phyloP scores from a whole-genome alignment of 2,329 filamentous ascomycete genomes.

The Akanthomyces dipterigenus region DNA sequence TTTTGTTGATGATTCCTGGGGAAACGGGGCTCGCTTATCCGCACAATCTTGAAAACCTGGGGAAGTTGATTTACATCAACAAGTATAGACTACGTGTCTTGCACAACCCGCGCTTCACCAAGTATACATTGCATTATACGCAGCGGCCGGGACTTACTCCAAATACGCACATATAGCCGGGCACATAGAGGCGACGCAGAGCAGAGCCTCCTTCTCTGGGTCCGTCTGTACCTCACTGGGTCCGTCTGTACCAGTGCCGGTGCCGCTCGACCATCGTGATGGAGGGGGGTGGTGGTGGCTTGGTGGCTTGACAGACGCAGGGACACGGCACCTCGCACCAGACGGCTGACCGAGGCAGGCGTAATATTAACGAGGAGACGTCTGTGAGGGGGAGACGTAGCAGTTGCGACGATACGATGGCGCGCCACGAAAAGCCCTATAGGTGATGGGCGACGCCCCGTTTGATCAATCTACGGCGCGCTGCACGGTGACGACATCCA shows the following conservation, averaged over 20 bases:
- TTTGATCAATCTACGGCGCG: neutral
- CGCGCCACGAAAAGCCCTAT: neutral
- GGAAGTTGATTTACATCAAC: neutral
- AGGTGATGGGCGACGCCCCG: neutral
- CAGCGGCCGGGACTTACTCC: neutral
- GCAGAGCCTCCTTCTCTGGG: neutral
- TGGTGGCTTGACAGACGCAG: neutral
- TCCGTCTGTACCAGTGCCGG: too few relatives aligned
- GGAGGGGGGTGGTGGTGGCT: neutral
- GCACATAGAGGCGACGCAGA: neutral
- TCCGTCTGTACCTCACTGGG: neutral
- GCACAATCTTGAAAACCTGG: neutral
- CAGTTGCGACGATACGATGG: constrained; percentile 7
- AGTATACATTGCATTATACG: neutral
- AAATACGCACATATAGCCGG: neutral
- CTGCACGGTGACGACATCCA: neutral
- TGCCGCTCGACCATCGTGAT: neutral
- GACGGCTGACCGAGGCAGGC: constrained; percentile 1
- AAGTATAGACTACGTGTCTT: too few relatives aligned
- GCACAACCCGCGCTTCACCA: too few relatives aligned
- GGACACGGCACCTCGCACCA: neutral
- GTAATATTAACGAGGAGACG: neutral
- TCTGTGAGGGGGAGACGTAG: neutral
- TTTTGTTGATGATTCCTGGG: neutral
- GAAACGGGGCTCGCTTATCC: constrained; percentile 6